A percentile compares a stretch with the other conserved stretches of the same genome.
phyloP scores from a whole-genome alignment of 257 asterid species.

The Craterostigma plantagineum region DNA sequence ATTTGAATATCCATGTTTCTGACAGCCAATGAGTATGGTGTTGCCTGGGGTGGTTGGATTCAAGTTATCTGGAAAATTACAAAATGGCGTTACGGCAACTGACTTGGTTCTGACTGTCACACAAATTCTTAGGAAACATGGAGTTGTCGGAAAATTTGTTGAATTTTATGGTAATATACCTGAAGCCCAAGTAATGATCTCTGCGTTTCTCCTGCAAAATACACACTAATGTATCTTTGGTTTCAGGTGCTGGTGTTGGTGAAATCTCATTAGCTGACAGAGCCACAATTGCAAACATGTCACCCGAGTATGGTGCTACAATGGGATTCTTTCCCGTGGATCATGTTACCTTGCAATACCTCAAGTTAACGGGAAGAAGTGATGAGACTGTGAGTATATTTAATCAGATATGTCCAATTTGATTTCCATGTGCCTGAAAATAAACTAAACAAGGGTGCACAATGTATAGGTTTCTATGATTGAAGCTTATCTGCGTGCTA shows the following conservation, averaged over 20 bases:
- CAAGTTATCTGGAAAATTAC: conserved; percentile 66
- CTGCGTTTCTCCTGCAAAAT: neutral
- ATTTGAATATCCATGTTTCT: conserved; percentile 10
- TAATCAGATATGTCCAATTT: conserved; percentile 1
- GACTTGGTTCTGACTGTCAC: conserved; percentile 84
- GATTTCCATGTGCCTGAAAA: conserved; percentile 1
- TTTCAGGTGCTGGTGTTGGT: conserved; percentile 69
- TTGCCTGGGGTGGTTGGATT: conserved; percentile 91
- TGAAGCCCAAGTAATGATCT: neutral
- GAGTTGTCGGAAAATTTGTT: conserved; percentile 83
- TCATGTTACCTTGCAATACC: conserved; percentile 71
- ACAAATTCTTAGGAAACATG: conserved; percentile 79
- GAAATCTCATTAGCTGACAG: conserved; percentile 88
- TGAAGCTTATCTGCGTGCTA: conserved; percentile 92
- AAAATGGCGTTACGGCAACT: conserved; percentile 79
- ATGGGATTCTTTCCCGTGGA: conserved; percentile 99
- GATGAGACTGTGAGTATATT: conserved; percentile 63
- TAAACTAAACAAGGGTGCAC: conserved; percentile 4
- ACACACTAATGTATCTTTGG: conserved; percentile 1
- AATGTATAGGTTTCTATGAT: conserved; percentile 63
- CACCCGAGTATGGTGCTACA: conserved; percentile 97
- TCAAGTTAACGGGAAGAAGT: conserved; percentile 85
- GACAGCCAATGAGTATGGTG: conserved; percentile 96
- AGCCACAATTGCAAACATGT: conserved; percentile 97
- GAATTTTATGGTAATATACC: conserved; percentile 46